These are phyloP conservation scores for Schizosaccharomyces osmophilus DNA, from an alignment of 805 yeast genomes.

Conservation along the genomic window DNA sequence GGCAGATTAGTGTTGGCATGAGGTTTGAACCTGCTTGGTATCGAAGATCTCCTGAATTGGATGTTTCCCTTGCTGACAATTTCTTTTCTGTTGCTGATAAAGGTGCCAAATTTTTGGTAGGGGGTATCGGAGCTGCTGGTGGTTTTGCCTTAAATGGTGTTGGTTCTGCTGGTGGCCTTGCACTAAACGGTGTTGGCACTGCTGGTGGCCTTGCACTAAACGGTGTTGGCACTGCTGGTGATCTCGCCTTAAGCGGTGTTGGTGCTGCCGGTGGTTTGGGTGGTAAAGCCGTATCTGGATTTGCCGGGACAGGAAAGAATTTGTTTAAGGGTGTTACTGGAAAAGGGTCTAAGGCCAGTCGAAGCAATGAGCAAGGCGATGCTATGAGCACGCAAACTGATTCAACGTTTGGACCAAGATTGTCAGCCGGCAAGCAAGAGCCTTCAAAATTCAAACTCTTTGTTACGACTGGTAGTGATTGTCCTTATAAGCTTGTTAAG, in stretches of 20 bases:
- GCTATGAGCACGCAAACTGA: too few species aligned
- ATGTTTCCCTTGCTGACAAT: slow-evolving; percentile 35
- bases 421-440: neutral
- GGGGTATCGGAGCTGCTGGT: slow-evolving; percentile 19
- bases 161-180: slow-evolving; percentile 17
- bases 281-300: slow-evolving; percentile 11
- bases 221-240: slow-evolving; percentile 19
- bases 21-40: slow-evolving; percentile 26
- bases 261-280: slow-evolving; percentile 24
- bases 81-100: slow-evolving; percentile 38
- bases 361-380: too few species aligned
- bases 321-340: neutral
- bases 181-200: slow-evolving; percentile 18
- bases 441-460: neutral
- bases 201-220: slow-evolving; percentile 14
- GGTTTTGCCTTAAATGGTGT: slow-evolving; percentile 16
- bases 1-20: slow-evolving; percentile 17
- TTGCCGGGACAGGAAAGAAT: neutral
- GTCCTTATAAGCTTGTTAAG: neutral
- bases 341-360: neutral
- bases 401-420: too few species aligned
- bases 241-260: slow-evolving; percentile 26
- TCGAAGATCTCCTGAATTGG: slow-evolving; percentile 36
- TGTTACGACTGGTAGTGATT: neutral
- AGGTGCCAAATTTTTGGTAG: slow-evolving; percentile 11